These are phyloP conservation scores for Populus euphratica DNA, from an alignment of 345 rosid genomes.

Conservation along the genomic window DNA sequence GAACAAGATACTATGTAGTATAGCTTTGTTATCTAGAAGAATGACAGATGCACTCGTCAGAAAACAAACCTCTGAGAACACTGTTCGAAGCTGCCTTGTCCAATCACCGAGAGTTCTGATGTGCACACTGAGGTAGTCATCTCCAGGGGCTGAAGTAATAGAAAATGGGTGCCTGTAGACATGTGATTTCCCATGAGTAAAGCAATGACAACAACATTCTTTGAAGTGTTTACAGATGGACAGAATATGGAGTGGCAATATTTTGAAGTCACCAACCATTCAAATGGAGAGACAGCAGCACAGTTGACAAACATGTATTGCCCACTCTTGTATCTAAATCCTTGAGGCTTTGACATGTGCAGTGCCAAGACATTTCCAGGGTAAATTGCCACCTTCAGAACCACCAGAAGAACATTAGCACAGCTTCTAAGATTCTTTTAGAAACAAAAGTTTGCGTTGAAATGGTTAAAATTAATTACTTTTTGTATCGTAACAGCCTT, in stretches of 20 bases:
- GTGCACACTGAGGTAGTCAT: constrained; percentile 69
- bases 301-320: constrained; percentile 82
- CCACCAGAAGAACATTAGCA: neutral
- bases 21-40: neutral
- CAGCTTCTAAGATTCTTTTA: neutral
- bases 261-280: constrained; percentile 39
- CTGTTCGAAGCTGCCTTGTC: constrained; percentile 65
- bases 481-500: constrained; percentile 57
- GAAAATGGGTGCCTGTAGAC: constrained; percentile 81
- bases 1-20: neutral
- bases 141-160: constrained; percentile 81
- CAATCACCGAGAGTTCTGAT: constrained; percentile 78
- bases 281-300: constrained; percentile 79
- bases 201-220: neutral
- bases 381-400: constrained; percentile 56
- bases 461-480: constrained; percentile 27
- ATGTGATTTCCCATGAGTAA: neutral
- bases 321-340: constrained; percentile 80
- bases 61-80: constrained; percentile 58
- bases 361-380: constrained; percentile 77
- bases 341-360: constrained; percentile 70
- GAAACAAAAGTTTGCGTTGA: neutral
- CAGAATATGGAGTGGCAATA: neutral
- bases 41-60: neutral
- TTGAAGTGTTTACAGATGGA: neutral